These are phyloP conservation scores for Pulveroboletus sp. DNA, from an alignment of 768 basidiomycete genomes.

Conservation along the genomic window DNA sequence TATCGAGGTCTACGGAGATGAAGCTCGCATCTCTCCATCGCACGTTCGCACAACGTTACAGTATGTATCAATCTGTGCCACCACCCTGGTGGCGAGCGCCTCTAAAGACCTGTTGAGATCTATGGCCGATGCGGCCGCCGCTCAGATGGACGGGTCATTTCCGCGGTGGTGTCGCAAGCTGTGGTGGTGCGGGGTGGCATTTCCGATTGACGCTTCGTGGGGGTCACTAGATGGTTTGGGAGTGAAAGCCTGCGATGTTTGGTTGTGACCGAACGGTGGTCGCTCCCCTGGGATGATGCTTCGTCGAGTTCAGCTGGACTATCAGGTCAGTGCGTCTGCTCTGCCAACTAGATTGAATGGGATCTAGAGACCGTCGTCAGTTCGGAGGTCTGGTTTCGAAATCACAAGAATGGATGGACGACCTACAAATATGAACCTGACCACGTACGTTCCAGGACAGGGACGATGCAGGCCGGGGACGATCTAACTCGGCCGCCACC, in stretches of 20 bases:
- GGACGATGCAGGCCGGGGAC: neutral
- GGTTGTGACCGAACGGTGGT: constrained; percentile 3
- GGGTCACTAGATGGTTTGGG: neutral
- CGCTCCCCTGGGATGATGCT: constrained; percentile 1
- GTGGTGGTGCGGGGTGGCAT: neutral
- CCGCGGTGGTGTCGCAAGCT: constrained; percentile 15
- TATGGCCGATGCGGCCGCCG: constrained; percentile 13
- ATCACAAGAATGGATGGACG: neutral
- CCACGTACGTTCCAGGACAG: constrained; percentile 6
- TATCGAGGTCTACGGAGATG: constrained; percentile 26
- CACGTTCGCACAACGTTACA: constrained; percentile 23
- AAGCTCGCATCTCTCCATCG: constrained; percentile 22
- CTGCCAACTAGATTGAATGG: constrained; percentile 6
- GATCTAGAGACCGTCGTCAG: neutral
- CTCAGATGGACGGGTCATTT: constrained; percentile 17
- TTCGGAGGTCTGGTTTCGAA: neutral
- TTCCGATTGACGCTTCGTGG: constrained; percentile 6
- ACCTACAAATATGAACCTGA: neutral
- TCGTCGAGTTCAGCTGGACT: neutral
- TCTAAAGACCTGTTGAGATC: constrained; percentile 13
- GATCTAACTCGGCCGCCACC: constrained; percentile 11
- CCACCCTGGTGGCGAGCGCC: constrained; percentile 9
- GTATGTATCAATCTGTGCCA: constrained; percentile 6
- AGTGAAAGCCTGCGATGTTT: constrained; percentile 1
- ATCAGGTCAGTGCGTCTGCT: neutral